Conservation (phyloP, 257 asterid genomes). For the Capsicum rhomboideum region DNA sequence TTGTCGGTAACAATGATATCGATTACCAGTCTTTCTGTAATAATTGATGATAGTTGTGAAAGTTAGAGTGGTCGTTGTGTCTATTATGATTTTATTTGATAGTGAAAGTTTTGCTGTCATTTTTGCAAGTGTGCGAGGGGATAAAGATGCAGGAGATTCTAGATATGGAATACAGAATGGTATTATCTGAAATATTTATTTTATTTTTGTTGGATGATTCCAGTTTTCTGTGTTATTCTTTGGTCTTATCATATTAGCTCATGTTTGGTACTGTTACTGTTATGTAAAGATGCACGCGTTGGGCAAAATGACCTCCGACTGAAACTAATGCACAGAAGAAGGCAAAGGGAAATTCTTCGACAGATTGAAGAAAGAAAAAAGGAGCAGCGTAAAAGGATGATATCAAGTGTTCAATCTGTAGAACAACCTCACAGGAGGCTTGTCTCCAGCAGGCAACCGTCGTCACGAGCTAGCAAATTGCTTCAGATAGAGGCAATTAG, state of each 20-base stretch:
- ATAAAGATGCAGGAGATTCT: slow-evolving; percentile 15
- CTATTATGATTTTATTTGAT: slow-evolving; percentile 1
- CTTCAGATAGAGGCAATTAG: slow-evolving; percentile 14
- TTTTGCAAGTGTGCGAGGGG: slow-evolving; percentile 31
- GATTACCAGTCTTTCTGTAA: too few relatives aligned
- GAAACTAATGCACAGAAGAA: slow-evolving; percentile 44
- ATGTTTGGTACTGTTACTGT: slow-evolving; percentile 2
- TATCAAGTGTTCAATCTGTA: slow-evolving; percentile 29
- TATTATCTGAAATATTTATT: slow-evolving; percentile 5
- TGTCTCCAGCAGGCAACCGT: slow-evolving; percentile 12
- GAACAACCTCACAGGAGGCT: slow-evolving; percentile 16
- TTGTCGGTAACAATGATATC: too few relatives aligned
- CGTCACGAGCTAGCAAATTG: slow-evolving; percentile 12
- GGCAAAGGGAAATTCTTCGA: slow-evolving; percentile 27
- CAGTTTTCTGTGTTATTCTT: neutral
- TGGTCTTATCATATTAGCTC: neutral
- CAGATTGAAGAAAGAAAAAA: slow-evolving; percentile 27
- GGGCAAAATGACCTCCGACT: slow-evolving; percentile 50
- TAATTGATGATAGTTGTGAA: too few relatives aligned
- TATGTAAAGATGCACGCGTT: slow-evolving; percentile 19
- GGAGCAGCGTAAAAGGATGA: slow-evolving; percentile 24
- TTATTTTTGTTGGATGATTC: neutral
- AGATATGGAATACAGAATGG: slow-evolving; percentile 21
- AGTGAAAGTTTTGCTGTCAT: neutral
- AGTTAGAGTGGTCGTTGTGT: neutral